Base-by-base conservation (phyloP, 371 early-diverging fungal genomes). In the Neoconidiobolus thromboides region DNA sequence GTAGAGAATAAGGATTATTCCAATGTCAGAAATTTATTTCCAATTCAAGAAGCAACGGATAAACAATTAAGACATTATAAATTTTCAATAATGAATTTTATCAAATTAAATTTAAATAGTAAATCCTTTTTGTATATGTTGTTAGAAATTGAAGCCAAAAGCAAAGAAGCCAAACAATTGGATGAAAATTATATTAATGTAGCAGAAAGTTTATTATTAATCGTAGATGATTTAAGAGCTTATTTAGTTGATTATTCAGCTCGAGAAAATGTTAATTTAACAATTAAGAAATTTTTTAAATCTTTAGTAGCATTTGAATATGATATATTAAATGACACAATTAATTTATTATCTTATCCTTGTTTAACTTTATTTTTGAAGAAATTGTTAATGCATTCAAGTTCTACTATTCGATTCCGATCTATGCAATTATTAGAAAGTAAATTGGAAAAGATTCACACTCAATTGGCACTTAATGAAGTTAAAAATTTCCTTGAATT, bases 41-140 rank as follows among this genome's bases (percentile, higher is more conserved):
- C 75, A 44, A 48, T 76, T 26, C 64, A 62, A 51, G 77, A 77
- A 26, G 79, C 77, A 50, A 70, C 69, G 59, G 76, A 69, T 61
- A 80, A 83, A 64, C 83, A 84, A 62, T 71, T 89, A 42, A 80
- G 85, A 40, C 82, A 87, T 46, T 85, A 84, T 74, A 83, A 87
- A 62, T 76, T 85, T 48, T 76, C 82, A 3, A 79, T 77, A 5
- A 66, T 87, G 43, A 78, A 82, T 53, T 87, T 82, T 70, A 56
- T 56, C 43, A 26, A 36, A 7, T 14, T 47, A 26, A 7, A 9
- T 37, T n/a, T 43, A 10, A 6, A 6, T 14, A 10, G 7, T 6
- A 15, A 78, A 80, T 69, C 76, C 39, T 86, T 86, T 74, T 65
- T 76, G 61, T 65, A 70, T 61, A 81, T 79, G 72, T 68, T 82